Evolutionary conservation across 371 early-diverging fungal species (phyloP), one percentile per base, ranked within the genome.

Genomic region (Gilbertella persicaria): DNA sequence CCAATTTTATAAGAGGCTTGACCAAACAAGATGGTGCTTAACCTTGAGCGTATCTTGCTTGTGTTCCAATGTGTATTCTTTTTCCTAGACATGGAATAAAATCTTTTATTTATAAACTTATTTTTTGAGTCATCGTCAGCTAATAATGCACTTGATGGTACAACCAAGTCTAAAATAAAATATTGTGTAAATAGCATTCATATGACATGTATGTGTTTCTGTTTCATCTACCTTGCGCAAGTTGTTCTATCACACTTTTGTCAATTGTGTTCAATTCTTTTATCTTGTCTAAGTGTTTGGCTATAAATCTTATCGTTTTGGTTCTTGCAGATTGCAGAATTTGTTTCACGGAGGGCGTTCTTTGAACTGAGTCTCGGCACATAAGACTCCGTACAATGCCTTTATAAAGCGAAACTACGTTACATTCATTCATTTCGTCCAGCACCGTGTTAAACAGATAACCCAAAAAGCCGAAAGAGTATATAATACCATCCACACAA

Each of bases 401-500:
- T 42, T 63, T 55, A 37, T 71, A 71, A 2, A 71, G 35, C 0
- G 35, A 44, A 24, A 35, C 44, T 2, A 58, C 67, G 36, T 66
- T 71, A 1, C n/a, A 20, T 30, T 52, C 62, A 20, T 50, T 50
- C 61, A 71, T 63, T 41, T 64, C 49, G 8, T 53, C 50, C 6
- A 66, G 25, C 0, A 63, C 37, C n/a, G 40, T 39, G 9, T 53
- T 42, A 14, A 69, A 44, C 9, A 69, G 45, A 26, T 58, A 69
- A 7, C 53, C 53, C 29, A 69, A 35, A 12, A 66, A 69, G 16
- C 62, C 64, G 29, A 55, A 58, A 1, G 70, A 59, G 20, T 66
- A 69, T 1, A 55, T 62, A 23, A 69, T 54, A n/a, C 70, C 70
- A 41, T 69, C 70, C 0, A 69, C 63, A 46, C 66, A 69, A 7